These are phyloP conservation scores for Endoconidiophora polonica DNA, from an alignment of 2,329 filamentous ascomycete genomes.

Conservation along the genomic window DNA sequence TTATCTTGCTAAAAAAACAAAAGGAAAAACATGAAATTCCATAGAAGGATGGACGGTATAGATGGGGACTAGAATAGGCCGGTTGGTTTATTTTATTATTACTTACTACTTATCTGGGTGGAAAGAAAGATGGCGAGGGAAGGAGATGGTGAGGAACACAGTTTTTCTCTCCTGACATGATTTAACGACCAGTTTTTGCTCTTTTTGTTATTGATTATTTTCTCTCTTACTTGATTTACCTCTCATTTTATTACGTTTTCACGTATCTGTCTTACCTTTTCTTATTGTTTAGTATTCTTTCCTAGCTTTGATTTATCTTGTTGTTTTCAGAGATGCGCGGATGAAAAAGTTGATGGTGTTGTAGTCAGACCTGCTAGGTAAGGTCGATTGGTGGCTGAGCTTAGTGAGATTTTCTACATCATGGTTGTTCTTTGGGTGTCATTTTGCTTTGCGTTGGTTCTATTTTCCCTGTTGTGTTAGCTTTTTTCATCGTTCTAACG, in stretches of 20 bases:
- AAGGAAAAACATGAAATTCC: neutral
- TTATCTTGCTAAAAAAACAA: neutral
- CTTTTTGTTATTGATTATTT: conserved; percentile 4
- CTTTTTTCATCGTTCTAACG: neutral
- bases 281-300: neutral
- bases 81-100: neutral
- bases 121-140: neutral
- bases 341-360: too few species aligned
- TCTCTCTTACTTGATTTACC: conserved; percentile 1
- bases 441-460: too few species aligned
- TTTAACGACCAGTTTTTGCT: neutral
- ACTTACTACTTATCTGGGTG: neutral
- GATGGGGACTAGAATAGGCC: neutral
- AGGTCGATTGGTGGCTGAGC: too few species aligned
- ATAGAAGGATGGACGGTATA: neutral
- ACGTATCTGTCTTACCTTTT: neutral
- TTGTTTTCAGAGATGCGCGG: neutral
- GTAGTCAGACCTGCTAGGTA: too few species aligned
- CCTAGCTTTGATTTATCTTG: neutral
- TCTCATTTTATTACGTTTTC: neutral
- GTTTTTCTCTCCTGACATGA: neutral
- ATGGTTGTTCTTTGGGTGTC: too few species aligned
- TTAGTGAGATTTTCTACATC: too few species aligned
- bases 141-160: neutral
- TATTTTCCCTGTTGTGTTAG: conserved; percentile 4